phyloP scores from a whole-genome alignment of 2,329 filamentous ascomycete species.

The Ophioceras dolichostomum region DNA sequence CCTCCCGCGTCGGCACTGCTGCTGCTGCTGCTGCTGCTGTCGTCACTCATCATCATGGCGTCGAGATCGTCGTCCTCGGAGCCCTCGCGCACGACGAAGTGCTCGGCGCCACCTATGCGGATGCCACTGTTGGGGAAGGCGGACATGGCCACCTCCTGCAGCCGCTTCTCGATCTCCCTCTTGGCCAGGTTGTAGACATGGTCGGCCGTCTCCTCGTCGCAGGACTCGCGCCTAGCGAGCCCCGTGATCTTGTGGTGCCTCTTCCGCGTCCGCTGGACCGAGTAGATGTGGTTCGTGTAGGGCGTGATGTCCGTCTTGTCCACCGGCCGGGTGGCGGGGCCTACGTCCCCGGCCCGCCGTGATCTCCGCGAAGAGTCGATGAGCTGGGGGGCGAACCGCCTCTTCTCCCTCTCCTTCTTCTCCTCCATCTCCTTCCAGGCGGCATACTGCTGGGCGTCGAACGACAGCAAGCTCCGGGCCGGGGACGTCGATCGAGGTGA shows the following conservation, averaged over 20 bases:
- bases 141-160: slow-evolving; percentile 64
- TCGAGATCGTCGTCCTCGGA: slow-evolving; percentile 42
- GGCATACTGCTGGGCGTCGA: slow-evolving; percentile 5
- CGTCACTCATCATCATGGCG: slow-evolving; percentile 22
- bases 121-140: slow-evolving; percentile 65
- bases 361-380: slow-evolving; percentile 69
- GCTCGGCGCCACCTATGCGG: slow-evolving; percentile 56
- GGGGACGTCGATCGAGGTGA: slow-evolving; percentile 38
- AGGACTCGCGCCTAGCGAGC: slow-evolving; percentile 50
- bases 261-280: slow-evolving; percentile 28
- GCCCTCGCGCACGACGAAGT: slow-evolving; percentile 56
- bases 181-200: slow-evolving; percentile 72
- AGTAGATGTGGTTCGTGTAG: slow-evolving; percentile 49
- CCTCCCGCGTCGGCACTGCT: no score
- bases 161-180: slow-evolving; percentile 65
- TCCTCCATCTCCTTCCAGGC: no score
- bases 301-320: slow-evolving; percentile 64
- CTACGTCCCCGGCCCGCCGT: slow-evolving; percentile 51
- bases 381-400: slow-evolving; percentile 63
- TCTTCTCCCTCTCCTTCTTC: slow-evolving; percentile 18
- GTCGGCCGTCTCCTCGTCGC: slow-evolving; percentile 63
- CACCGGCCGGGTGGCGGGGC: slow-evolving; percentile 47
- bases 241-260: slow-evolving; percentile 21
- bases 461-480: slow-evolving; percentile 7
- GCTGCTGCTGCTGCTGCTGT: slow-evolving; percentile 10